Base-by-base conservation (phyloP, 495 filamentous ascomycete species). In the Aspergillus ostianus region DNA sequence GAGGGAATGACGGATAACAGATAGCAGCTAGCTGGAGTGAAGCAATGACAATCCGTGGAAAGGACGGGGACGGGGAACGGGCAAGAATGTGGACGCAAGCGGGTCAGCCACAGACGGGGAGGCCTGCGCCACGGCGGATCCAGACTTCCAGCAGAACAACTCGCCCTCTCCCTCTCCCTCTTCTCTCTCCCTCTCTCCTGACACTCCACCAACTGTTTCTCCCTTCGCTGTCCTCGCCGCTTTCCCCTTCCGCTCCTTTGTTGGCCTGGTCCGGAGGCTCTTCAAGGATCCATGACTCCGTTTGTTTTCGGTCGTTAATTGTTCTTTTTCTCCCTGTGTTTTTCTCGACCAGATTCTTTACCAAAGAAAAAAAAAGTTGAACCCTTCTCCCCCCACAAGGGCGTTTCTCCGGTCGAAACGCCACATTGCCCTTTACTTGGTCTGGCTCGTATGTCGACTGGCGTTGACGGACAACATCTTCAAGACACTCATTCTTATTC, bases 361-460 rank as follows among this genome's bases (percentile, higher is more conserved):
- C 48, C 51, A 48, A 56, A 53, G 30, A 41, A 41, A 53, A 45
- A 41, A 41, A 41, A 41, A 41, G 36, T 41, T 41, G 1, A 41
- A 41, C 36, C 15, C 36, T 41, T 41, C 10, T 12, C 36, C 36
- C 36, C 9, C 36, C 23, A 26, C 23, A 26, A 41, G 13, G 36
- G 51, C 50, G 50, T 30, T 49, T 63, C 57, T 54, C 49, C 44
- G 46, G 47, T 36, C 55, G 60, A 52, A 49, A 65, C 61, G 64
- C 57, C 54, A 59, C 48, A 30, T 19, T 49, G 49, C 32, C 60
- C 18, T 46, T 57, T 53, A 19, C 51, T 57, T 57, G 47, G 45
- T 45, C 53, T 72, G 73, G 75, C 71, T 78, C 76, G 77, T 64
- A 80, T 80, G 77, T 80, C 77, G 74, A 78, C 77, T 70, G 73